These are phyloP conservation scores for Spathaspora boniae DNA, from an alignment of 805 yeast species.

Conservation along the genomic window DNA sequence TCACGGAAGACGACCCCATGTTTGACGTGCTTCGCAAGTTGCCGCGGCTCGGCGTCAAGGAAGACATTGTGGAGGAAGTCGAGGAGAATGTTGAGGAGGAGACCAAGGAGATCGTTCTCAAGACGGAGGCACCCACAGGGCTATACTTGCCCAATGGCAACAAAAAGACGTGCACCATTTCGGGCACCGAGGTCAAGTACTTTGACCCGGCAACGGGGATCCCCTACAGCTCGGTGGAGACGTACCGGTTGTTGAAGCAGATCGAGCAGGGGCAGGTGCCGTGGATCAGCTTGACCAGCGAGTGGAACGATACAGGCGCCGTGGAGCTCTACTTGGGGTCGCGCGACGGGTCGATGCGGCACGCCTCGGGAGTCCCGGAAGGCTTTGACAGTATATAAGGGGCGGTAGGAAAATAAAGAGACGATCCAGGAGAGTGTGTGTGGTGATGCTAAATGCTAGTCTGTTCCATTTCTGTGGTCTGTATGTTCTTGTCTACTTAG, in stretches of 20 bases:
- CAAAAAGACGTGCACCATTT: constrained; percentile 65
- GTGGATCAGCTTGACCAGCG: constrained; percentile 50
- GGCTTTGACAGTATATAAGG: constrained; percentile 59
- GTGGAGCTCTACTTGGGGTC: constrained; percentile 40
- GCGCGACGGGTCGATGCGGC: constrained; percentile 54
- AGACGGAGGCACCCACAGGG: constrained; percentile 73
- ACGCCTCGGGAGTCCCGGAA: constrained; percentile 85
- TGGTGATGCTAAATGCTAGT: constrained; percentile 5
- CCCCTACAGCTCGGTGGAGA: constrained; percentile 79
- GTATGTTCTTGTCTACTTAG: constrained; percentile 7
- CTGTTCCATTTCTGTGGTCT: not conserved
- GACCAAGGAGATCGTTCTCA: constrained; percentile 40
- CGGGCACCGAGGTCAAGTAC: constrained; percentile 77
- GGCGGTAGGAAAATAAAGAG: no score
- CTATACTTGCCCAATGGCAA: constrained; percentile 67
- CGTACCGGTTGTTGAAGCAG: constrained; percentile 60
- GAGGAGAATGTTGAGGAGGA: constrained; percentile 38
- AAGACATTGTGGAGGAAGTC: constrained; percentile 44
- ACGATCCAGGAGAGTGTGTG: constrained; percentile 8
- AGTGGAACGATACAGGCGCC: constrained; percentile 51
- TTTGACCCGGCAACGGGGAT: constrained; percentile 86
- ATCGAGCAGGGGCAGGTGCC: constrained; percentile 47
- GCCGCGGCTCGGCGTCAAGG: constrained; percentile 61
- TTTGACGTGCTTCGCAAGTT: constrained; percentile 43
- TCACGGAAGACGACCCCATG: constrained; percentile 34